Evolutionary conservation across 176 grass and related monocot species (phyloP), one percentile per base, ranked within the genome.

Genomic region (Themeda triandra): DNA sequence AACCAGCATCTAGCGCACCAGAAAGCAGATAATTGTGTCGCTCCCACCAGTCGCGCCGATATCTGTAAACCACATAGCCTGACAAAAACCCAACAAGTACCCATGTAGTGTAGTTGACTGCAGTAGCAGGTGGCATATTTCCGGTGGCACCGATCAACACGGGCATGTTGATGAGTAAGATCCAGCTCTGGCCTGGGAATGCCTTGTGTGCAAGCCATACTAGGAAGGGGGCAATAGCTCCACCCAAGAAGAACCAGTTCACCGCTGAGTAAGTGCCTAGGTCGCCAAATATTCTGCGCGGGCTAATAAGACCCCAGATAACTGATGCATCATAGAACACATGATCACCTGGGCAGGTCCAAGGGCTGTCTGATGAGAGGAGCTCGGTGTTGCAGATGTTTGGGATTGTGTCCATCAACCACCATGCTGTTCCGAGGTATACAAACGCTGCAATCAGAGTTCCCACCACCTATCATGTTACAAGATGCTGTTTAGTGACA

Each of bases 241-340:
- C 95, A 6, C 68, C 87, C 80, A 98, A 80, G 87, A 98, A 98
- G 80, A 95, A 98, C 96, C 96, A 98, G 85, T 98, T 98, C 12
- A 95, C 70, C 2, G 96, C 92, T 0, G 93, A 95, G 85, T 95
- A 98, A 25, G 66, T 85, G 48, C 96, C 92, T 3, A 98, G 82
- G 73, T 98, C 85, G 0, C 96, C 96, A 46, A 98, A 98, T 74
- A 98, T 98, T 42, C 96, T 83, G 45, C 96, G 96, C 19, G 92
- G 96, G 29, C 96, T 83, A 23, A 98, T 86, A 21, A 98, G 89
- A 17, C 96, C 96, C 96, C 96, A 98, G 69, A 98, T 98, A 31
- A 98, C 96, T 14, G 96, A 98, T 41, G 92, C 96, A 19, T 98
- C 96, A 14, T 92, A 98, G 80, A 98, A 98, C 35, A 98, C 89